phyloP scores from a whole-genome alignment of 2,329 filamentous ascomycete species.

The Lasiodiplodia sp. region DNA sequence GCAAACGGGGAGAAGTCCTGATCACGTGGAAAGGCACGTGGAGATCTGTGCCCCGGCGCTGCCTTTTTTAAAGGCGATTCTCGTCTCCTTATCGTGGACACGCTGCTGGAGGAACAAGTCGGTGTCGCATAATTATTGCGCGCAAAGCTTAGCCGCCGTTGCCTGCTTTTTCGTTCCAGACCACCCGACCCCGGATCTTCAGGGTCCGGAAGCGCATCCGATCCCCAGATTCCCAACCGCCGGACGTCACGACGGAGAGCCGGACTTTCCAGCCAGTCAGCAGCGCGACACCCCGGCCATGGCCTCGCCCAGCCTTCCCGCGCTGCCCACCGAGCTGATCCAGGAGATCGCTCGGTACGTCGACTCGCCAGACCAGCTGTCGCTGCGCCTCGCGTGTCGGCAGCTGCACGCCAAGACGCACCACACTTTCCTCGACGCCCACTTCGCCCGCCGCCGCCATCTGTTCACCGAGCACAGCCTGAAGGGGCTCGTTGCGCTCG shows the following conservation, averaged over 20 bases:
- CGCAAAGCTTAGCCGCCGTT: neutral
- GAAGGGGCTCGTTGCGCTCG: neutral
- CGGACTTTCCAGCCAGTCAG: neutral
- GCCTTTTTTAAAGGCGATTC: neutral
- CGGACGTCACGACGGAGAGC: neutral
- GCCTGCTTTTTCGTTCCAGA: neutral
- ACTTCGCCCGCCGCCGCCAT: constrained; percentile 4
- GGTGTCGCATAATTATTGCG: neutral
- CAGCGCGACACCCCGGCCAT: neutral
- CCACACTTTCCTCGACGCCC: neutral
- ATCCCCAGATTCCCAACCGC: neutral
- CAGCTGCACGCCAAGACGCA: constrained; percentile 10
- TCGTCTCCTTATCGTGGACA: neutral
- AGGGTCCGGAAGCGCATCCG: neutral
- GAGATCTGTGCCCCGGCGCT: neutral
- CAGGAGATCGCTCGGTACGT: constrained; percentile 9
- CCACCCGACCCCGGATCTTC: constrained; percentile 7
- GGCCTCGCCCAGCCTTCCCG: neutral
- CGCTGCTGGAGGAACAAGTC: neutral
- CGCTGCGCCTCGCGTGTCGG: neutral
- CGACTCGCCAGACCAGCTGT: neutral
- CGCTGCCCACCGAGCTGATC: constrained; percentile 12
- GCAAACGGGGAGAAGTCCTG: constrained; percentile 12
- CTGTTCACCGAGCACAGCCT: constrained; percentile 7
- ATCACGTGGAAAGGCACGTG: constrained; percentile 10